Evolutionary conservation across 2,329 filamentous ascomycete genomes (phyloP).

Genomic region (Fusarium nelsonii): DNA sequence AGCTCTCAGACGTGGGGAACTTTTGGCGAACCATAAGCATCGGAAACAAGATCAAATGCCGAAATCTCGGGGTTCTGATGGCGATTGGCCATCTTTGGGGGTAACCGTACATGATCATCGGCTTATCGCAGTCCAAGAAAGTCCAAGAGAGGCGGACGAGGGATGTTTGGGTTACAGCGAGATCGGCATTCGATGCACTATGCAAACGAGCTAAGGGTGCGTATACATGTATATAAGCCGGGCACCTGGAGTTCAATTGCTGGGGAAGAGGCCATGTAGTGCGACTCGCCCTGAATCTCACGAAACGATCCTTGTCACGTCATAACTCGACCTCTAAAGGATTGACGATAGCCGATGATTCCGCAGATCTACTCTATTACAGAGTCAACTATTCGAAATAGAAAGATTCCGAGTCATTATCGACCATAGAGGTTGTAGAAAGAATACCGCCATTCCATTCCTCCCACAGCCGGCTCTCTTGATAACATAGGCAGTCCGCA

Average conservation of each 20-base stretch:
- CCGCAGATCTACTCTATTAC: neutral
- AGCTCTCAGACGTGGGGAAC: neutral
- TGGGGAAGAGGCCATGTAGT: neutral
- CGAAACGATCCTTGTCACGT: neutral
- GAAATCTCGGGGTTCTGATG: neutral
- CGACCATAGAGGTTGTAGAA: neutral
- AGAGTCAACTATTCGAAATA: neutral
- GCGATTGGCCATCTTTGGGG: neutral
- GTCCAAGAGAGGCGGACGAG: neutral
- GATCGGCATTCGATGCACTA: neutral
- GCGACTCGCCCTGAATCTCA: neutral
- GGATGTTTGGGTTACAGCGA: neutral
- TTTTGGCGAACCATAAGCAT: conserved; percentile 2
- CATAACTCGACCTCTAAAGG: neutral
- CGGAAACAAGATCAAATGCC: conserved; percentile 22
- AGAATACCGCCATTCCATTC: neutral
- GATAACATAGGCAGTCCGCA: neutral
- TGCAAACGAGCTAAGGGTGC: neutral
- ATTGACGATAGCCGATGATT: neutral
- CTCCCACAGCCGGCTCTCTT: neutral
- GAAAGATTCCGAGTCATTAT: neutral
- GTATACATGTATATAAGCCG: neutral
- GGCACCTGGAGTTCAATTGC: too few relatives aligned
- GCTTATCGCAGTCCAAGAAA: neutral
- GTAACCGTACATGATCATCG: neutral